Evolutionary conservation across 1,284 basidiomycete species (phyloP).

Genomic region (Ceratobasidium theobromae): DNA sequence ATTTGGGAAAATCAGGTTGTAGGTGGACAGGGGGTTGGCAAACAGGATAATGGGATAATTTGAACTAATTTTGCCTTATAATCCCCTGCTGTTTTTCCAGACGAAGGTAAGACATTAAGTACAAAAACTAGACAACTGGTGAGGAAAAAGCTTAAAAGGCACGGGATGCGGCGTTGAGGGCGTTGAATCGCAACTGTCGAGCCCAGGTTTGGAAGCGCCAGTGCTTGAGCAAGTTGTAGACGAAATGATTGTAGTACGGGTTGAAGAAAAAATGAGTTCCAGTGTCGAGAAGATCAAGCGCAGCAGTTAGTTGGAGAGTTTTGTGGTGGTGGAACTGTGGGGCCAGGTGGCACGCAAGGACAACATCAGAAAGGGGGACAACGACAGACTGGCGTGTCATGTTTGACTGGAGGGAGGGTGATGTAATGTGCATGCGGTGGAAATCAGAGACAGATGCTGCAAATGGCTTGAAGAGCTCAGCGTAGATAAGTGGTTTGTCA

Average conservation of each 20-base stretch:
- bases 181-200: not conserved
- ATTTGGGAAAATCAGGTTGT: too few species aligned
- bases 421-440: not conserved
- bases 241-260: not conserved
- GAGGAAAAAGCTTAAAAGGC: too few species aligned
- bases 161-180: not conserved
- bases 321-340: conserved; percentile 2
- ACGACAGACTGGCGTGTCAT: not conserved
- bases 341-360: conserved; percentile 3
- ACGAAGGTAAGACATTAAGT: too few species aligned
- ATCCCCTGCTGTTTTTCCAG: too few species aligned
- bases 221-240: not conserved
- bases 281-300: not conserved
- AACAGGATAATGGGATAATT: too few species aligned
- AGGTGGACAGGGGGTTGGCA: too few species aligned
- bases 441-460: not conserved
- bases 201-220: not conserved
- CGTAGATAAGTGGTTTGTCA: not conserved
- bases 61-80: too few species aligned
- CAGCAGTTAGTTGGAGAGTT: not conserved
- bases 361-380: conserved; percentile 1
- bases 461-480: conserved; percentile 10
- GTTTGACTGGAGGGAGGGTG: not conserved
- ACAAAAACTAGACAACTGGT: too few species aligned
- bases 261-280: conserved; percentile 2